Evolutionary conservation across 345 rosid species (phyloP).

Genomic region (Linum lewisii): DNA sequence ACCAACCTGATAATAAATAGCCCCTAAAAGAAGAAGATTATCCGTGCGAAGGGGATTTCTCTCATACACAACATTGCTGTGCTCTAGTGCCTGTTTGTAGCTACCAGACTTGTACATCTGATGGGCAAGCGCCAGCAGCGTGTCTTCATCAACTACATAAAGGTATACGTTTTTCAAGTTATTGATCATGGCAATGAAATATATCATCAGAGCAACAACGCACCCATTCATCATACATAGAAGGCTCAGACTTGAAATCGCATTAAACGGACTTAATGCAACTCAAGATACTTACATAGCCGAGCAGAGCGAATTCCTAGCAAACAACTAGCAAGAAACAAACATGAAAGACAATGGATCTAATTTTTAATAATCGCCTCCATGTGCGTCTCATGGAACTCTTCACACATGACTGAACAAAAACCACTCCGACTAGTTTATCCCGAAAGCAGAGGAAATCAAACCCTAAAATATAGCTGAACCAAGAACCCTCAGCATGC

Average conservation of each 20-base stretch:
- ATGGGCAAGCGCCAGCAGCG: slow-evolving; percentile 65
- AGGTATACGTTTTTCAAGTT: neutral
- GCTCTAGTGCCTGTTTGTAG: slow-evolving; percentile 72
- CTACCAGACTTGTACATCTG: slow-evolving; percentile 77
- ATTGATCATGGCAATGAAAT: neutral
- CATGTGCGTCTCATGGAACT: neutral
- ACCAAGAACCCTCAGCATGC: neutral
- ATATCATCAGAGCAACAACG: neutral
- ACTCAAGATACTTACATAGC: neutral
- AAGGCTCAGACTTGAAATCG: slow-evolving; percentile 7
- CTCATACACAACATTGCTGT: slow-evolving; percentile 68
- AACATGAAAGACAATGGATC: neutral
- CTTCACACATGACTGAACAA: neutral
- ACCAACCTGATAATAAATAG: slow-evolving; percentile 83
- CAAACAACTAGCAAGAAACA: neutral
- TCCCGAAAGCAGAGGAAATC: too few relatives aligned
- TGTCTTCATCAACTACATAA: slow-evolving; percentile 62
- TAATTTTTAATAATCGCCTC: neutral
- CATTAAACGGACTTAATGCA: neutral
- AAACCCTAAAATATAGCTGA: neutral
- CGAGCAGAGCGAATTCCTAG: neutral
- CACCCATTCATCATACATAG: neutral
- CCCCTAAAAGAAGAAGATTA: slow-evolving; percentile 93
- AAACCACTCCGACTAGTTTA: too few relatives aligned
- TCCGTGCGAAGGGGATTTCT: slow-evolving; percentile 73